Evolutionary conservation across 208 protist species (phyloP).

Genomic region (Leishmania braziliensis): DNA sequence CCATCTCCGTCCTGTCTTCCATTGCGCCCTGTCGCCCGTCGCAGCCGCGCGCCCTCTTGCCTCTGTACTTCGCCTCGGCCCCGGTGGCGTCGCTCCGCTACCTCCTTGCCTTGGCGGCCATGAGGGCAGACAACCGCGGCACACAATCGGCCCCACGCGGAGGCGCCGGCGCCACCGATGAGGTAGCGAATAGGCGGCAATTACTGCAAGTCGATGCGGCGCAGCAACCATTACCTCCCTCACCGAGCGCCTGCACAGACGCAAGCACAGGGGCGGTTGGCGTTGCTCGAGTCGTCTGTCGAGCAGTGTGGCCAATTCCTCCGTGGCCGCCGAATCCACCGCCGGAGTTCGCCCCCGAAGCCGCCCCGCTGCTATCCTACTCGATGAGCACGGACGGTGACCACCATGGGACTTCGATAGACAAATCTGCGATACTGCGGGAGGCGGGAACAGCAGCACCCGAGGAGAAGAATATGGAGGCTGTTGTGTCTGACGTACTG

Average conservation of each 20-base stretch:
- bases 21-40: neutral
- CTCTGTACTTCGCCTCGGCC: neutral
- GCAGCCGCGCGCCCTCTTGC: neutral
- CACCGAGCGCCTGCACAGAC: neutral
- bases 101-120: neutral
- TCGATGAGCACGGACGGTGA: neutral
- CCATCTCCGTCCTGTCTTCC: neutral
- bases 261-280: neutral
- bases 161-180: neutral
- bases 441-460: neutral
- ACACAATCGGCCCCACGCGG: neutral
- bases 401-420: neutral
- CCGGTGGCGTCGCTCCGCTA: neutral
- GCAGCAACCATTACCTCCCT: neutral
- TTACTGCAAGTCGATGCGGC: neutral
- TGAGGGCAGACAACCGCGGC: neutral
- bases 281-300: constrained; percentile 4
- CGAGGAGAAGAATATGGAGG: neutral
- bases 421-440: too few relatives aligned
- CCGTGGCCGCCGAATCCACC: neutral
- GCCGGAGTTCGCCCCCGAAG: neutral
- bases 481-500: constrained; percentile 4
- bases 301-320: constrained; percentile 13
- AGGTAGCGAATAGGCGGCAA: neutral
- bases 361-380: neutral